Base-by-base conservation (phyloP, 2,329 filamentous ascomycete species). In the Beauveria sp. region DNA sequence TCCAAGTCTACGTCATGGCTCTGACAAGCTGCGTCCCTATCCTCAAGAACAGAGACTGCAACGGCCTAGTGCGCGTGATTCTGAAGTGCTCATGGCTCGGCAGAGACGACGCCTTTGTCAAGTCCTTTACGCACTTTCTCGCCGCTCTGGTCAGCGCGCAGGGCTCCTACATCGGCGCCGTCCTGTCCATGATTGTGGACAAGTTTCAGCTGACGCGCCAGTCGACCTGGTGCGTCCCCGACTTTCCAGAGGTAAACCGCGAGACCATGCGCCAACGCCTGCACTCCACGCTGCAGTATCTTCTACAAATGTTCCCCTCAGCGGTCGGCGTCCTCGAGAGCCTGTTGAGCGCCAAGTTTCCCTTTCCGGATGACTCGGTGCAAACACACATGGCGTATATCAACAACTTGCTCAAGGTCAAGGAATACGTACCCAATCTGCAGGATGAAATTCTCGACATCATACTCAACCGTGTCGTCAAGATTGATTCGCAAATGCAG, bases 401-500 rank as follows among this genome's bases (percentile, higher is more conserved):
- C 62, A 83, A 88, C 68, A 96, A 98, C 70, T 78, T 98, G 10
- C 78, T 98, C 28, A 84, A 82, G 62, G 78, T 98, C 40, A 86
- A 89, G 58, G 81, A 86, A 54, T 96, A 96, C 70, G 85, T 89
- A 1, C 87, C 91, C 0, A 87, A 90, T 63, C 77, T 97, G 42
- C 87, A 88, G 64, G 85, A 88, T 8, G 90, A 96, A 64, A 86
- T 98, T 26, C 81, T 96, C 65, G 87, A 91, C 61, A 78, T 96
- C 14, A 88, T 98, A 53, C 88, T 92, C 47, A 89, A 93, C 67
- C 87, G 90, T 64, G 81, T 98, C 8, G 91, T 98, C 69, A 95
- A 95, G 74, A 90, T 98, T 62, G 95, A 99, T 71, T 91, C 96
- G 1, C 90, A 97, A 71, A 95, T 98, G 73, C 93, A 97, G 74